These are phyloP conservation scores for Ganoderma boninense DNA, from an alignment of 1,284 basidiomycete species.

Conservation along the genomic window DNA sequence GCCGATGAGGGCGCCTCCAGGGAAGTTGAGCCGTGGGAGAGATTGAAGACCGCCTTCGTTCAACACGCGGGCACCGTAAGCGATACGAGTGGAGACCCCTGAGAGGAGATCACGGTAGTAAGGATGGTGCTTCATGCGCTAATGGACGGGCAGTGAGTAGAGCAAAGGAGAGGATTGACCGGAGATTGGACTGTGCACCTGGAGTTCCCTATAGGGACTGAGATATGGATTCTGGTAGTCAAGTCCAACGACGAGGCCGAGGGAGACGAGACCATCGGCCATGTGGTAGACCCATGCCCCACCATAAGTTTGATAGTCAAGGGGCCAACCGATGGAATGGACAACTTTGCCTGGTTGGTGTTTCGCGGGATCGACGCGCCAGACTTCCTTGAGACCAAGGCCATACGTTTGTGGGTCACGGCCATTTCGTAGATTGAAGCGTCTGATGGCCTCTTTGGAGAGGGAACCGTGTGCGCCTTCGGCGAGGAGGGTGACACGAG, in stretches of 20 bases:
- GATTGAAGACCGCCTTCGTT: constrained; percentile 97
- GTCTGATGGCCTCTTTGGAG: constrained; percentile 82
- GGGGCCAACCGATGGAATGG: constrained; percentile 96
- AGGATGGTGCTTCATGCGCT: constrained; percentile 98
- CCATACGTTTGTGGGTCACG: constrained; percentile 96
- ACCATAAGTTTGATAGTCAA: constrained; percentile 89
- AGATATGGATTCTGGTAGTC: constrained; percentile 97
- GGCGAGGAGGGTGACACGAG: constrained; percentile 94
- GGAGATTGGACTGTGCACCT: constrained; percentile 59
- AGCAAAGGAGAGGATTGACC: constrained; percentile 13
- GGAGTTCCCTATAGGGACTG: constrained; percentile 93
- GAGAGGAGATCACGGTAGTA: constrained; percentile 86
- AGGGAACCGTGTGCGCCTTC: constrained; percentile 97
- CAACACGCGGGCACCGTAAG: constrained; percentile 91
- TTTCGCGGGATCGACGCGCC: constrained; percentile 85
- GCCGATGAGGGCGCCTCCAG: constrained; percentile 94
- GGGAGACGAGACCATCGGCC: constrained; percentile 90
- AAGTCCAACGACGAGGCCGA: constrained; percentile 93
- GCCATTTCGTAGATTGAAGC: constrained; percentile 81
- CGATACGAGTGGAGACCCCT: constrained; percentile 78
- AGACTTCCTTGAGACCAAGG: constrained; percentile 97
- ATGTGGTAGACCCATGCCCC: constrained; percentile 98
- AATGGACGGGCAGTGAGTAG: constrained; percentile 23
- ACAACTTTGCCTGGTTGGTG: constrained; percentile 88
- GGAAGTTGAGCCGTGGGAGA: constrained; percentile 92